These are phyloP conservation scores for Ascoidea rubescens DNA, from an alignment of 805 yeast species.

Conservation along the genomic window DNA sequence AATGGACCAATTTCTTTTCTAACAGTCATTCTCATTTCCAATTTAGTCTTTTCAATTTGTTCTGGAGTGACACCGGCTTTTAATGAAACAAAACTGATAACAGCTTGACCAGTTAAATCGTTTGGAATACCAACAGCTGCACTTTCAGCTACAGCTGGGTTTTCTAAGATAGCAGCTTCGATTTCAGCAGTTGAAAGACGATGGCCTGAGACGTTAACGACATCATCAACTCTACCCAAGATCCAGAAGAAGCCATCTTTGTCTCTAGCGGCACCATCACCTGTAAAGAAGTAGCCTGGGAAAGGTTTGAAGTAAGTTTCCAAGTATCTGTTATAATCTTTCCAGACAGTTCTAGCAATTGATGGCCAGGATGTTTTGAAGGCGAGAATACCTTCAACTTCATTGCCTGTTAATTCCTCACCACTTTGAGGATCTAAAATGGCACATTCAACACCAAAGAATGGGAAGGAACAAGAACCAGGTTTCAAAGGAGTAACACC, in stretches of 20 bases:
- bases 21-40: constrained; percentile 67
- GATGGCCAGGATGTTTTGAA: constrained; percentile 69
- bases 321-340: constrained; percentile 54
- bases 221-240: constrained; percentile 96
- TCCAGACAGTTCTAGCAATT: constrained; percentile 71
- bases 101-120: constrained; percentile 94
- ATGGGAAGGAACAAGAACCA: constrained; percentile 73
- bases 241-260: constrained; percentile 96
- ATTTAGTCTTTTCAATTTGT: constrained; percentile 17
- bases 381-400: constrained; percentile 70
- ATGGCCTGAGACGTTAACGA: constrained; percentile 94
- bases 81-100: constrained; percentile 82
- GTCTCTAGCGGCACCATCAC: constrained; percentile 98
- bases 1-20: constrained; percentile 74
- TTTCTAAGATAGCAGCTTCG: constrained; percentile 77
- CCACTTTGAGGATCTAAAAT: constrained; percentile 66
- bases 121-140: constrained; percentile 94
- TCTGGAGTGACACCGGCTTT: constrained; percentile 30
- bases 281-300: constrained; percentile 89
- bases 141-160: constrained; percentile 69
- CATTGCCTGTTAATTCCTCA: constrained; percentile 48
- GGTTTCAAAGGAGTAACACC: constrained; percentile 70
- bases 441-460: constrained; percentile 64
- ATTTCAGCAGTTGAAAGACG: constrained; percentile 94
- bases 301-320: constrained; percentile 84